A percentile compares a stretch with the other conserved stretches of the same genome.
These are phyloP conservation scores for Solanum pimpinellifolium DNA, from an alignment of 257 asterid species.

Conservation along the genomic window DNA sequence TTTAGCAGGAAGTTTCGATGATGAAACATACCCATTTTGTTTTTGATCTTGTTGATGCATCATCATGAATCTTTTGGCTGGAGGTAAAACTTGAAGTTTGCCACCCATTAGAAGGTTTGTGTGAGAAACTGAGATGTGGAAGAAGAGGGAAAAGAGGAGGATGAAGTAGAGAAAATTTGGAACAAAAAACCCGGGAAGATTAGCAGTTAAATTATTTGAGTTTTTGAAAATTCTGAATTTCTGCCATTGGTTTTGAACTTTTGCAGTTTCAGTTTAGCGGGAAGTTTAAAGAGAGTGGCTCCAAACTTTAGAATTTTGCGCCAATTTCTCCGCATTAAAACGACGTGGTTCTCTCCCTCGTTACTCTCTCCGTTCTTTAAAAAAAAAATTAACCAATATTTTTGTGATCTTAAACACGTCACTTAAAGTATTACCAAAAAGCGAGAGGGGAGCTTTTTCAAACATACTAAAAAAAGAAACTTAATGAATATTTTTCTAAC, in stretches of 20 bases:
- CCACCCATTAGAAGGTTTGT: constrained; percentile 23
- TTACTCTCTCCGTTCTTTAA: no score
- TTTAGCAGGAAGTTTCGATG: constrained; percentile 51
- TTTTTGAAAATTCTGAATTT: background rate
- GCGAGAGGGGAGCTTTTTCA: no score
- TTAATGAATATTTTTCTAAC: no score
- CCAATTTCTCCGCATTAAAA: background rate
- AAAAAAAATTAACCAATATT: no score
- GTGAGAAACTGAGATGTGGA: background rate
- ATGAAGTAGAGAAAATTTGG: background rate
- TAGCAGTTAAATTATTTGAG: background rate
- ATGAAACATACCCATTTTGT: background rate
- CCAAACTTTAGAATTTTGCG: background rate
- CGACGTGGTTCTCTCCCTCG: background rate
- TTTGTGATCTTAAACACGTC: no score
- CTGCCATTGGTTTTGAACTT: background rate
- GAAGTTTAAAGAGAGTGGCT: background rate
- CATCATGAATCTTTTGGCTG: constrained; percentile 60
- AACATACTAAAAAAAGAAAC: no score
- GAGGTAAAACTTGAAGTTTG: constrained; percentile 42
- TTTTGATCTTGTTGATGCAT: constrained; percentile 20
- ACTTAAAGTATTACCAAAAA: no score
- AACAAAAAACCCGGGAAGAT: background rate
- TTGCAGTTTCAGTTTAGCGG: background rate
- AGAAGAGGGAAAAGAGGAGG: background rate